Percentiles rank a stretch among this genome's conserved stretches.
Evolutionary conservation across 148 eudicot genomes (phyloP).

Genomic region (Rheum nobile): DNA sequence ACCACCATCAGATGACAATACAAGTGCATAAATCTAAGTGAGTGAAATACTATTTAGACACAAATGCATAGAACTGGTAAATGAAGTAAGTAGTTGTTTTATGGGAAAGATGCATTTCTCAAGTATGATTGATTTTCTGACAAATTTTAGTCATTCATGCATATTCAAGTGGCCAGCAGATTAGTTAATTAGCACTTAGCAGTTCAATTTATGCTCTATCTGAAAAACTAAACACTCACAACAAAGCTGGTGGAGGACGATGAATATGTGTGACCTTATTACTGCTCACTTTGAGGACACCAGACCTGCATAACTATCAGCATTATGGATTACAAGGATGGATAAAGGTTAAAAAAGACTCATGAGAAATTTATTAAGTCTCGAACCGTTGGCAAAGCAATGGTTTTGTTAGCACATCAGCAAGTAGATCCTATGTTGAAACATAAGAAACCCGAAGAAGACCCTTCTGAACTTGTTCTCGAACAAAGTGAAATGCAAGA

Average conservation of each 20-base stretch:
- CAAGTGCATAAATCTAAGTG: conserved; percentile 65
- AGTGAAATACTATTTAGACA: conserved; percentile 3
- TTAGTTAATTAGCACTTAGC: not conserved
- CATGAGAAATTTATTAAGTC: not conserved
- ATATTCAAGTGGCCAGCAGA: not conserved
- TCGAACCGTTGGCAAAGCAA: no score
- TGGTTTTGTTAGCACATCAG: no score
- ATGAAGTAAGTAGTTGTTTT: not conserved
- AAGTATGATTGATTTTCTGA: conserved; percentile 24
- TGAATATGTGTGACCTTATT: conserved; percentile 79
- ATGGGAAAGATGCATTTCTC: conserved; percentile 29
- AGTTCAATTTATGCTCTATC: not conserved
- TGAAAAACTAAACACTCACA: conserved; percentile 42
- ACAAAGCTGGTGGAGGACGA: conserved; percentile 95
- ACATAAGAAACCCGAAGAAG: no score
- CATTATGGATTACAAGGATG: not conserved
- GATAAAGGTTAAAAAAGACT: not conserved
- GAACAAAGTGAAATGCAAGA: no score
- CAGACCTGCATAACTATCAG: conserved; percentile 57
- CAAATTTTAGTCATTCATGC: conserved; percentile 38
- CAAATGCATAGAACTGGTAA: not conserved
- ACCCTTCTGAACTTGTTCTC: no score
- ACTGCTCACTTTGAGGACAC: conserved; percentile 55
- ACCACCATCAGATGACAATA: conserved; percentile 55
- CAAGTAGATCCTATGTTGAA: no score